Base-by-base conservation (phyloP, 106 monocot genomes). In the Acanthochlamys bracteata region DNA sequence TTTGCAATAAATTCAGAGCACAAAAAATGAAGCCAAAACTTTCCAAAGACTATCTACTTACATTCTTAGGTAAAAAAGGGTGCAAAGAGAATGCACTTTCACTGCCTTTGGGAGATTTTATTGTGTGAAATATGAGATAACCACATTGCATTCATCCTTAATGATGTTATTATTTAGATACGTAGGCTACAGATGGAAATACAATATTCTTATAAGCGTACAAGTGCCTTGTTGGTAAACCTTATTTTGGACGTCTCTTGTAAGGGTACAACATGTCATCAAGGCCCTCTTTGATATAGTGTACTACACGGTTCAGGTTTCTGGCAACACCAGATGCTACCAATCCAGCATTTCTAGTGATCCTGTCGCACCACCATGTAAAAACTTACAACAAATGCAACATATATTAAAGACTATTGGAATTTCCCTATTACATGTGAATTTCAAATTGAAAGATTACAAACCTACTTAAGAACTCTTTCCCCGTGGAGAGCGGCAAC, bases 241-340 rank as follows among this genome's bases (percentile, higher is more conserved):
- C 33, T 33, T 89, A 84, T 59, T 89, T 89, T 25, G 84, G 82
- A 22, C 77, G 78, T 51, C 82, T 59, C 54, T 84, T 73, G 47
- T 89, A 83, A 7, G 83, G 79, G 42, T 81, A 89, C 41, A 89
- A 40, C 53, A 84, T 82, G 71, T 84, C 84, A 20, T 89, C 89
- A 11, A 89, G 25, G 55, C 71, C 79, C 21, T 79, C 74, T 69
- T 89, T 89, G 39, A 89, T 55, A 46, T 76, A 79, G 74, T 65
- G 76, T 20, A 78, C 89, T 22, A 71, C 84, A 63, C 72, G 72
- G 26, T 79, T 45, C 20, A 89, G 65, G 68, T 89, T 89, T 61
- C 61, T 59, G 4, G 68, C 66, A 24, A 84, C 89, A 17, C 84
- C 89, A 7, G 82, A 76, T 61, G 89, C 89, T 23, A 89, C 89